Base-by-base conservation (phyloP, 2,329 filamentous ascomycete species). In the Chrysoporthe puriensis region DNA sequence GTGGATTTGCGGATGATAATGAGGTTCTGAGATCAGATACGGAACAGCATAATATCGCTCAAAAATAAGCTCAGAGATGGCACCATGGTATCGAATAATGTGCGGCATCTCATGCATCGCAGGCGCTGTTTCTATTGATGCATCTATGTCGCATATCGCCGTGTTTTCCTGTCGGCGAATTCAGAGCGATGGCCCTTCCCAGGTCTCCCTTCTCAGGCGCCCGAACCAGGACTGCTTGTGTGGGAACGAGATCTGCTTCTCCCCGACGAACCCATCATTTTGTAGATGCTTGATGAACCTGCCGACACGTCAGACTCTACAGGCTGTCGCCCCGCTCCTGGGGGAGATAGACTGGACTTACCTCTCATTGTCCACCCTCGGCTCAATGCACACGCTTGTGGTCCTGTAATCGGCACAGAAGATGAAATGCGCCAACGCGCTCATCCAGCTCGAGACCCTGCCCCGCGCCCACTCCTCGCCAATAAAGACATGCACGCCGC, bases 201-300 rank as follows among this genome's bases (percentile, higher is more conserved):
- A 98, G 26, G 85, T 87, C 72, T 97, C 94, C 69, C 95, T 85
- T 67, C 88, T 85, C 71, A 97, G 85, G 74, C 91, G 91, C 79
- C 97, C 91, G 70, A 95, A 85, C 79, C 94, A 96, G 7, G 93
- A 90, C 77, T 97, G 94, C 79, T 99, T 99, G 77, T 98, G 94
- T 1, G 94, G 91, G 71, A 99, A 94, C 0, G 90, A 86, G 62
- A 98, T 85, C 75, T 97, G 93, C 68, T 89, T 89, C 79, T 97
- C 92, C 75, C 93, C 96, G 72, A 90, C 88, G 76, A 98, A 99
- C 0, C 95, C 94, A 0, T 86, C 85, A 7, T 87, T 80, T 70
- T 92, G 86, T 18, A 96, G 85, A 70, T 95, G 93, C 7, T 84
- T 77, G 71, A 91, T 88, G 66, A 94, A 85, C 72, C 91, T 93